Evolutionary conservation across 208 protist species (phyloP), one percentile per base, ranked within the genome.

Genomic region (Leishmania mexicana): DNA sequence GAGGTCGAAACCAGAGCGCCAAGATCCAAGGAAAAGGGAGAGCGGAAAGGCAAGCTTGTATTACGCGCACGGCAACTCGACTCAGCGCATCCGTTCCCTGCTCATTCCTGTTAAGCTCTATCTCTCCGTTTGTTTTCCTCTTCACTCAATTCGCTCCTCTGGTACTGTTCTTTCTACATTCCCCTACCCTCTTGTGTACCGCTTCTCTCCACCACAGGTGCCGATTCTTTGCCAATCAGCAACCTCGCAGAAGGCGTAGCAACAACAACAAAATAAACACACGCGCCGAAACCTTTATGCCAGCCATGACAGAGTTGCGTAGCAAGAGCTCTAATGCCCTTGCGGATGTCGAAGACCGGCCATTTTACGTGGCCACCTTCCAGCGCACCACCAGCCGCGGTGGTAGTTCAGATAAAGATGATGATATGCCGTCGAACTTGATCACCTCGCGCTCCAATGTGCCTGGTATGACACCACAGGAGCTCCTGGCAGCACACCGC

Each of bases 401-500:
- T n/a, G 79, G 78, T 24, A 11, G 3, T 31, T n/a, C 38, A 5
- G 76, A 82, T 7, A 70, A 84, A 17, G 83, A 84, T 1, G 87
- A 91, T 7, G 77, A 90, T 40, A 81, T 88, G 80, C 86, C 86
- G 28, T 84, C 84, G 7, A 89, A 90, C 49, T 53, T 92, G 49
- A 83, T 87, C 51, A 85, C 81, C 19, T 90, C 87, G 24, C 83
- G 84, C 38, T 92, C 88, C 40, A 92, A 93, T 76, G 86, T 94
- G 7, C 88, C 91, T 0, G 91, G 92, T 5, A 91, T 92, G 85
- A 94, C 87, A 21, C 83, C 91, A 4, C 81, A 89, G 49, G 91
- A 95, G 58, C 78, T 97, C 17, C 74, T 97, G 68, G 78, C 78
- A 35, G 87, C 84, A 1, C 91, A 97, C 85, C 92, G 91, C 53